These are phyloP conservation scores for Dryadomyces quercus-mongolicae DNA, from an alignment of 2,329 filamentous ascomycete genomes.

Conservation along the genomic window DNA sequence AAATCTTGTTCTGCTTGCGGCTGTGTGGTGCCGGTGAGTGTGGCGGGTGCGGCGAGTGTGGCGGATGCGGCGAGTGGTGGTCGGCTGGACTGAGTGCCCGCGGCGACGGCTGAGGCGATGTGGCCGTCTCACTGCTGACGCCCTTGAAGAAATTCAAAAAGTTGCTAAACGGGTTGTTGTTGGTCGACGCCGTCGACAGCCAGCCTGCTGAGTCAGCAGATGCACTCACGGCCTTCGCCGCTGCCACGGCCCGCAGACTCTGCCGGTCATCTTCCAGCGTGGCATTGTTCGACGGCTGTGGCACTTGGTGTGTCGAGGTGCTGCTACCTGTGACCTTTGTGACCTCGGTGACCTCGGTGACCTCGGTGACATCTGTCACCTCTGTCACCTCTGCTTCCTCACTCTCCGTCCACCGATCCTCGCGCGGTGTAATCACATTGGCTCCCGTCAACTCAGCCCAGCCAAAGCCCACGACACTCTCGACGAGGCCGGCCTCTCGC, in stretches of 20 bases:
- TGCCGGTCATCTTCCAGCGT: conserved; percentile 54
- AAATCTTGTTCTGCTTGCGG: conserved; percentile 54
- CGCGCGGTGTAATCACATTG: conserved; percentile 38
- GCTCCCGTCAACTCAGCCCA: conserved; percentile 81
- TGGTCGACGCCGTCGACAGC: conserved; percentile 20
- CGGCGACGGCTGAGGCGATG: conserved; percentile 32
- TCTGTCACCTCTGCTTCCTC: conserved; percentile 15
- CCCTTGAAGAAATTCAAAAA: conserved; percentile 48
- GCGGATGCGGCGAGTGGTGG: neutral
- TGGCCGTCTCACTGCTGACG: conserved; percentile 26
- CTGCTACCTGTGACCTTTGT: too few species aligned
- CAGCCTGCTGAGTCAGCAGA: conserved; percentile 13
- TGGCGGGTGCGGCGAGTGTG: too few species aligned
- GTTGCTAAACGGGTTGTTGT: conserved; percentile 46
- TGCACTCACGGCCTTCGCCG: conserved; percentile 11
- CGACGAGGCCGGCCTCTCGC: conserved; percentile 81
- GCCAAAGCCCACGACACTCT: conserved; percentile 85
- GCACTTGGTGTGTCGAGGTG: conserved; percentile 45
- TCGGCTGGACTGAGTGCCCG: neutral
- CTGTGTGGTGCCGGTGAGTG: neutral
- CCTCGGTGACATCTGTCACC: too few species aligned
- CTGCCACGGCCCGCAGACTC: conserved; percentile 36
- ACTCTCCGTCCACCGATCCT: conserved; percentile 28
- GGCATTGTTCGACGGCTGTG: conserved; percentile 55
- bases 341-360: neutral